Percentiles rank a stretch among this genome's conserved stretches.
These are phyloP conservation scores for Trametes cingulata DNA, from an alignment of 768 basidiomycete genomes.

Conservation along the genomic window DNA sequence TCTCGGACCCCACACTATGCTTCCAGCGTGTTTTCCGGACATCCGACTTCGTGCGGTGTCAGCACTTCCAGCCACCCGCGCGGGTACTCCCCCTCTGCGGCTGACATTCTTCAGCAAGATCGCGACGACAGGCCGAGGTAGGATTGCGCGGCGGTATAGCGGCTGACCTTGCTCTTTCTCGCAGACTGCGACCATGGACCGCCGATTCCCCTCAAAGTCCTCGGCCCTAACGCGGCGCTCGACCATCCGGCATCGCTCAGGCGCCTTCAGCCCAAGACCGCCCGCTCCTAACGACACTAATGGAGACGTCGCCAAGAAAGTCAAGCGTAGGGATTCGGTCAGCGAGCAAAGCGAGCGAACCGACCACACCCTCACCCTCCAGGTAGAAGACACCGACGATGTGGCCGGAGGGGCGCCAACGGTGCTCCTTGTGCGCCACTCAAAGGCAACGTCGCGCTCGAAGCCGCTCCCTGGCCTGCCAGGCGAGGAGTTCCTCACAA, in stretches of 20 bases:
- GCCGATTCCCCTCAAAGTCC: constrained; percentile 23
- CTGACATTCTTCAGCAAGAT: not conserved
- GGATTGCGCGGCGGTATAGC: not conserved
- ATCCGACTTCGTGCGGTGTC: too few species aligned
- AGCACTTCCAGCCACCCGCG: too few species aligned
- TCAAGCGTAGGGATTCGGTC: constrained; percentile 4
- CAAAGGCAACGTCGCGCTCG: constrained; percentile 5
- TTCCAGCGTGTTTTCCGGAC: not conserved
- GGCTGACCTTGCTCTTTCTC: constrained; percentile 7
- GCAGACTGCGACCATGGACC: constrained; percentile 21
- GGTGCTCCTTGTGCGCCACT: constrained; percentile 23
- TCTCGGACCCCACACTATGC: not conserved
- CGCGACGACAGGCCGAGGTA: not conserved
- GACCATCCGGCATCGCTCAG: constrained; percentile 27
- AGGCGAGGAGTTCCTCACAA: constrained; percentile 1
- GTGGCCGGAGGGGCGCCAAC: constrained; percentile 12
- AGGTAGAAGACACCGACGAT: constrained; percentile 27
- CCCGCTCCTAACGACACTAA: not conserved
- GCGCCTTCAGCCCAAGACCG: constrained; percentile 22
- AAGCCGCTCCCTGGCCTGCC: constrained; percentile 15
- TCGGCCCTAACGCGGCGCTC: constrained; percentile 12
- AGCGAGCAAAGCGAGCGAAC: constrained; percentile 14
- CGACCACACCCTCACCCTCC: constrained; percentile 20
- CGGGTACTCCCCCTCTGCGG: not conserved
- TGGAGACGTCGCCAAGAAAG: not conserved